These are phyloP conservation scores for Fraxinus floribunda DNA, from an alignment of 305 asterid species.

Conservation along the genomic window DNA sequence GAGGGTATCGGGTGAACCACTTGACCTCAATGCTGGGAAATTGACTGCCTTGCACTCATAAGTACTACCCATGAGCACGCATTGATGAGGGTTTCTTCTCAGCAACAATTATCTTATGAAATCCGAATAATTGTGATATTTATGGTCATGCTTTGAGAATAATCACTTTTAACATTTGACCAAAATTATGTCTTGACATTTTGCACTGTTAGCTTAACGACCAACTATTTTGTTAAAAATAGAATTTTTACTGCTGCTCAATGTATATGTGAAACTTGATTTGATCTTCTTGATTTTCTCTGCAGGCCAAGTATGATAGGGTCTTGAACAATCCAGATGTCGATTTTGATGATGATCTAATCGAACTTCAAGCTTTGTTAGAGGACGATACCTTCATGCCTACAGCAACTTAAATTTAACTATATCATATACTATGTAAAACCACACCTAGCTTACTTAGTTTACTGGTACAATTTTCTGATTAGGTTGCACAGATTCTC, in stretches of 20 bases:
- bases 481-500: constrained; percentile 42
- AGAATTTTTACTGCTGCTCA: neutral
- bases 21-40: neutral
- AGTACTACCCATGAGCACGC: neutral
- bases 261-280: neutral
- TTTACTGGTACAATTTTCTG: constrained; percentile 31
- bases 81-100: neutral
- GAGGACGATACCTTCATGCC: constrained; percentile 64
- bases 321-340: constrained; percentile 44
- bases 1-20: neutral
- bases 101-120: neutral
- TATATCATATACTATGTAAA: constrained; percentile 15
- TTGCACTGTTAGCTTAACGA: neutral
- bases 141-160: neutral
- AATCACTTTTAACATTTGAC: neutral
- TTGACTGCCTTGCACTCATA: neutral
- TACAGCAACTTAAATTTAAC: constrained; percentile 30
- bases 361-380: constrained; percentile 65
- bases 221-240: neutral
- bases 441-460: constrained; percentile 13
- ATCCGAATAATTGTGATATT: neutral
- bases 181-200: neutral
- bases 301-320: constrained; percentile 61
- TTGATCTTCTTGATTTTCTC: constrained; percentile 17
- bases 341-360: constrained; percentile 64